Conservation (phyloP, 2,329 filamentous ascomycete species). For the Fusarium drepaniforme region DNA sequence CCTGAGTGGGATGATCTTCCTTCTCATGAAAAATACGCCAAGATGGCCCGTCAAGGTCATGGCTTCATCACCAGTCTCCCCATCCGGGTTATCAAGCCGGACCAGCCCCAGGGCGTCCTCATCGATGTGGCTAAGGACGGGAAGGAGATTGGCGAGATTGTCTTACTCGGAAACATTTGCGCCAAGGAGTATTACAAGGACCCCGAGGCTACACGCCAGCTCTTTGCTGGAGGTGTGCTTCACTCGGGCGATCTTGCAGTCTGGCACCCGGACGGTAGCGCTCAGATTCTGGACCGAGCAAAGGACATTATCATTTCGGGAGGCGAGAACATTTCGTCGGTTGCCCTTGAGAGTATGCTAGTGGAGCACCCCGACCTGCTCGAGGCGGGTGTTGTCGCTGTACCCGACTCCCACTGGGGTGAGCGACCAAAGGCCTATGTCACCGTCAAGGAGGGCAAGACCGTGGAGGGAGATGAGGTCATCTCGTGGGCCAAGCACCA, state of each 20-base stretch:
- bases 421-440: slow-evolving; percentile 96
- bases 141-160: slow-evolving; percentile 69
- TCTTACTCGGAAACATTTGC: slow-evolving; percentile 93
- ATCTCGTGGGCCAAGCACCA: slow-evolving; percentile 89
- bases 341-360: slow-evolving; percentile 91
- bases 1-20: slow-evolving; percentile 85
- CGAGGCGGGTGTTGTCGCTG: slow-evolving; percentile 90
- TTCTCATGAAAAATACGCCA: slow-evolving; percentile 81
- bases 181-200: slow-evolving; percentile 94
- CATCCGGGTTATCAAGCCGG: slow-evolving; percentile 83
- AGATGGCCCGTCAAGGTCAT: slow-evolving; percentile 95
- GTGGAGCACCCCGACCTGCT: slow-evolving; percentile 89
- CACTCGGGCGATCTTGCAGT: slow-evolving; percentile 95
- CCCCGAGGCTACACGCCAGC: slow-evolving; percentile 82
- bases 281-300: slow-evolving; percentile 91
- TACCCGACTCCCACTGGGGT: slow-evolving; percentile 92
- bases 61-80: slow-evolving; percentile 88
- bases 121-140: slow-evolving; percentile 62
- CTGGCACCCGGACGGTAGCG: slow-evolving; percentile 89
- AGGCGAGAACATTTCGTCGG: slow-evolving; percentile 96
- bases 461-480: slow-evolving; percentile 67
- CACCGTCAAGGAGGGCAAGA: slow-evolving; percentile 78
- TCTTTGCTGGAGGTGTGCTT: slow-evolving; percentile 87
- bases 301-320: slow-evolving; percentile 99
- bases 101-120: slow-evolving; percentile 71